A percentile compares a stretch with the other conserved stretches of the same genome.
These are phyloP conservation scores for Russula earlei DNA, from an alignment of 768 basidiomycete genomes.

Conservation along the genomic window DNA sequence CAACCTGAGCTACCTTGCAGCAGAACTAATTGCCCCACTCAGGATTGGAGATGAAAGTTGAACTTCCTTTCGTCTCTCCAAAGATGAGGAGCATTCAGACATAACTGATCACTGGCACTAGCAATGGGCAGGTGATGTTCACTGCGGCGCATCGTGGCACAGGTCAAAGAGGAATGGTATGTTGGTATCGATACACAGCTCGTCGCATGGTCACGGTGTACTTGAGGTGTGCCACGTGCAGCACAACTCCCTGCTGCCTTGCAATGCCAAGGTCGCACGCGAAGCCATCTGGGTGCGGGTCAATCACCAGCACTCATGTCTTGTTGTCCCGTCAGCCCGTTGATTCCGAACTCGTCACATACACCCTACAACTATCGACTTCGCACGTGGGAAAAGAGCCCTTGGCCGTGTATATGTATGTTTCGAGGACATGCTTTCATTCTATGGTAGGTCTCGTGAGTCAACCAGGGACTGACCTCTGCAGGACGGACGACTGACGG, in stretches of 20 bases:
- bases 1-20: too few relatives aligned
- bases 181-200: too few relatives aligned
- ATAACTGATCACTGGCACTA: background rate
- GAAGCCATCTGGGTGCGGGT: background rate
- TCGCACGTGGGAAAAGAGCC: background rate
- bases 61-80: too few relatives aligned
- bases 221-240: too few relatives aligned
- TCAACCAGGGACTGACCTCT: constrained; percentile 9
- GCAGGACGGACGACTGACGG: background rate
- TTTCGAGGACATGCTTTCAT: too few relatives aligned
- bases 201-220: background rate
- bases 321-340: background rate
- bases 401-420: too few relatives aligned
- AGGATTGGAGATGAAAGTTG: too few relatives aligned
- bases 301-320: background rate
- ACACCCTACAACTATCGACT: background rate
- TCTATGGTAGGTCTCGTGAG: too few relatives aligned
- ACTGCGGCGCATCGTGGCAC: constrained; percentile 7
- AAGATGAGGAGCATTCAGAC: background rate
- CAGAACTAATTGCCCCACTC: too few relatives aligned
- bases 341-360: background rate
- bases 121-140: constrained; percentile 2
- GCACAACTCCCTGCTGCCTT: too few relatives aligned
- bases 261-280: too few relatives aligned
- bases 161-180: background rate